Evolutionary conservation across 352 stramenopile species (phyloP), one percentile per base, ranked within the genome.

Genomic region (Pythium biforme): DNA sequence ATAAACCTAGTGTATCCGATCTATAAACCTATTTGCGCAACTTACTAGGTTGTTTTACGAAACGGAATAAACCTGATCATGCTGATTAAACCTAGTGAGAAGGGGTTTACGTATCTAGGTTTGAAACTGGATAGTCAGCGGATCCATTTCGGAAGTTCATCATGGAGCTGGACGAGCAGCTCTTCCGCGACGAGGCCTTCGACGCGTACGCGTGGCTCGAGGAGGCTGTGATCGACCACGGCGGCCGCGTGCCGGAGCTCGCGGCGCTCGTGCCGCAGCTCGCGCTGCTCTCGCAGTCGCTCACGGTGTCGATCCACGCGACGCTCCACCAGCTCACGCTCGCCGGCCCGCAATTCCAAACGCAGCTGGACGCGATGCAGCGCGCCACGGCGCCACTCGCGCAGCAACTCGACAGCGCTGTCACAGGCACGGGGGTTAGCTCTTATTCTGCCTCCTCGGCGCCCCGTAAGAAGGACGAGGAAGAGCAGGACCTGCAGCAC

Each of bases 151-250:
- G 14, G 27, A 45, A 15, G 14, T 12, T 19, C 19, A 59, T 37
- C 34, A 70, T 70, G 63, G 63, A 70, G 52, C 47, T 88, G 46
- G 75, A 79, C 55, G 79, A 82, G 23, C 67, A 74, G 22, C 69
- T 74, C 27, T 88, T 85, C 40, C 55, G 54, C 22, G 75, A 72
- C 50, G 51, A 72, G 22, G 73, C 58, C 43, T 92, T 92, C 64
- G 77, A 92, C 63, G 79, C 74, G 48, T 90, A 82, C 68, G 79
- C 79, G 59, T 92, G 80, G 80, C 72, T 85, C 26, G 83, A 92
- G 68, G 73, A 88, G 46, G 79, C 76, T 31, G 64, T 92, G 55
- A 64, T 80, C 49, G 68, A 78, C 14, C 59, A 52, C 23, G 55
- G 64, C 2, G 72, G 70, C 0, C 62, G 75, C 39, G 65, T 74